Percentiles rank a stretch among this genome's conserved stretches.
Conservation (phyloP, 2,329 filamentous ascomycete species). For the Dendrostoma leiphaemia region DNA sequence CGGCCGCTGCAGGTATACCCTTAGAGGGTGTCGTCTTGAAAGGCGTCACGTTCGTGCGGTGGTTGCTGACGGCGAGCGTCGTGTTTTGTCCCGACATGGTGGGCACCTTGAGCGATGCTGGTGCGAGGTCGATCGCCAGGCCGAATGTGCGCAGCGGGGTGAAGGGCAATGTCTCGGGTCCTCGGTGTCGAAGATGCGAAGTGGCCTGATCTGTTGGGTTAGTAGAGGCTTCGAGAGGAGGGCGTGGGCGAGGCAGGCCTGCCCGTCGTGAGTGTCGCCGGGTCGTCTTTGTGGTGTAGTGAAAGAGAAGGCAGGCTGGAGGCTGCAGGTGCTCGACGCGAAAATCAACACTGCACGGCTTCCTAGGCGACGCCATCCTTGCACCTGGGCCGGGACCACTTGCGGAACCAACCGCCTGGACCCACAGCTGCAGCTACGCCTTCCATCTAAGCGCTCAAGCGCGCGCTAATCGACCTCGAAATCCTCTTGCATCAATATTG, state of each 20-base stretch:
- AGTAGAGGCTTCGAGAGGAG: background rate
- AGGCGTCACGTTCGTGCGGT: constrained; percentile 22
- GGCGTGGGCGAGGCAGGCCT: constrained; percentile 9
- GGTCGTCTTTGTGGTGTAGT: background rate
- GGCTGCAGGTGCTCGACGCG: background rate
- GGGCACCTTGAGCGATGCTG: background rate
- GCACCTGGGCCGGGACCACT: background rate
- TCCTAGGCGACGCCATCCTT: constrained; percentile 14
- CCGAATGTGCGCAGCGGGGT: background rate
- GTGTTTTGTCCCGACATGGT: constrained; percentile 31
- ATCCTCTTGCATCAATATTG: too few relatives aligned
- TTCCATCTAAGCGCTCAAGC: too few relatives aligned
- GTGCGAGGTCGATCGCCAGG: background rate
- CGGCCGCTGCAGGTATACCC: constrained; percentile 31
- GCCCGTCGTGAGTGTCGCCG: constrained; percentile 1
- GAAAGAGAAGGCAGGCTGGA: background rate
- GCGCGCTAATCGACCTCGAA: too few relatives aligned
- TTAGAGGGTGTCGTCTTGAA: constrained; percentile 27
- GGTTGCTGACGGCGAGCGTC: constrained; percentile 19
- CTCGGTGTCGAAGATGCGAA: background rate
- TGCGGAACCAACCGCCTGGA: constrained; percentile 9
- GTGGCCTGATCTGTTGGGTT: constrained; percentile 13
- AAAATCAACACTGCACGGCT: constrained; percentile 16
- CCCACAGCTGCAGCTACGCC: background rate
- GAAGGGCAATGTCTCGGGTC: background rate